Base-by-base conservation (phyloP, 345 rosid genomes). In the Ricinus communis region DNA sequence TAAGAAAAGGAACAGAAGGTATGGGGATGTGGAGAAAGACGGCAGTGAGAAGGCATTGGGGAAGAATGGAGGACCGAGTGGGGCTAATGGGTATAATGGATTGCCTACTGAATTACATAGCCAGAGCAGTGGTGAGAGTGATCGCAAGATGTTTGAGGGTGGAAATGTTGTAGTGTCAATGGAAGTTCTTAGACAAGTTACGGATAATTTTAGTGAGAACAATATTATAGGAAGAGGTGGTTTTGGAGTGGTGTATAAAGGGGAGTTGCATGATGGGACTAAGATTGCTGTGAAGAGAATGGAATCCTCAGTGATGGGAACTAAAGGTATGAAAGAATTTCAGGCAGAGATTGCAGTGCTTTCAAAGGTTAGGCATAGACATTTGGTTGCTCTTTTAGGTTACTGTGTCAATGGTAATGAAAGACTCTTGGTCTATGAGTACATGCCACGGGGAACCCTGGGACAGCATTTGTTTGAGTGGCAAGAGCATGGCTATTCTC, bases 211-310 rank as follows among this genome's bases (percentile, higher is more conserved):
- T 68, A 52, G 54, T 50, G 77, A 74, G 62, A 25, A 43, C 1
- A 68, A 74, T 68, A 62, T 74, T 21, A 50, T 68, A 38, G 77
- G 72, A 52, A 67, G 77, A 52, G 78, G 78, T 24, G 77, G 77
- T 68, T 74, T 67, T n/a, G 72, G 77, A 50, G 77, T 74, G 5
- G 77, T 74, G 47, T 74, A 67, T 60, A 60, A 30, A 51, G 77
- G 77, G 12, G 66, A 74, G 71, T 60, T 74, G 24, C 68, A 68
- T 54, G 78, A 74, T 8, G 78, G 78, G 47, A 62, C 78, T 43
- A 41, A 68, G 69, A 74, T 74, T 54, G 78, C 78, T 41, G 78
- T 74, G 43, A 74, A 74, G 64, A 74, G 78, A 62, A 74, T 74
- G 78, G 78, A 68, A 74, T 68, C 78, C 16, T 30, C 55, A 10